A percentile compares a stretch with the other conserved stretches of the same genome.
Evolutionary conservation across 371 early-diverging fungal species (phyloP).

Genomic region (Parasitella parasitica): DNA sequence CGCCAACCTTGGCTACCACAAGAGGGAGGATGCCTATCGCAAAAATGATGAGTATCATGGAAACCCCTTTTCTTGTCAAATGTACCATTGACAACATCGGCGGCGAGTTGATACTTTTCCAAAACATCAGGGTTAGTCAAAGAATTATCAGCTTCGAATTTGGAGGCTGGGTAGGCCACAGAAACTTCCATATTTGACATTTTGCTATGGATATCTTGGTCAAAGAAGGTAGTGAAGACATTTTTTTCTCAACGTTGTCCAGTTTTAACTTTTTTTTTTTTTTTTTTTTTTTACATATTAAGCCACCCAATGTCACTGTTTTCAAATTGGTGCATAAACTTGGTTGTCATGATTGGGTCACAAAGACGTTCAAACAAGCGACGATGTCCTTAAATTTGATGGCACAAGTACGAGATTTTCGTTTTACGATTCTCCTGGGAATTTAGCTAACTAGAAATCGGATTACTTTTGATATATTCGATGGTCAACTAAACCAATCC

Average conservation of each 20-base stretch:
- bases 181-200: constrained; percentile 39
- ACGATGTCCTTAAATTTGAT: constrained; percentile 1
- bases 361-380: background rate
- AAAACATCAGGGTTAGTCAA: constrained; percentile 62
- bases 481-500: too few relatives aligned
- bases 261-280: constrained; percentile 3
- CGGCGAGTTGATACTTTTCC: constrained; percentile 82
- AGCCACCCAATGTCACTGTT: background rate
- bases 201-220: background rate
- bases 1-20: constrained; percentile 57
- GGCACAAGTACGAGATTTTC: constrained; percentile 5
- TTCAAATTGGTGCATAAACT: background rate
- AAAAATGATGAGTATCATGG: background rate
- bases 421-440: constrained; percentile 7
- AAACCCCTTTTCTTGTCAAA: too few relatives aligned
- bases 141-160: constrained; percentile 67
- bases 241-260: constrained; percentile 6
- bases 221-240: background rate
- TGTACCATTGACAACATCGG: constrained; percentile 77
- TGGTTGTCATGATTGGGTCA: background rate
- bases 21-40: constrained; percentile 35
- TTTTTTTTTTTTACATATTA: background rate
- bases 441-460: too few relatives aligned
- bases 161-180: constrained; percentile 43
- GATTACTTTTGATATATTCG: too few relatives aligned